Percentiles rank a stretch among this genome's conserved stretches.
phyloP scores from a whole-genome alignment of 805 yeast species.

The Kluyveromyces dobzhanskii region DNA sequence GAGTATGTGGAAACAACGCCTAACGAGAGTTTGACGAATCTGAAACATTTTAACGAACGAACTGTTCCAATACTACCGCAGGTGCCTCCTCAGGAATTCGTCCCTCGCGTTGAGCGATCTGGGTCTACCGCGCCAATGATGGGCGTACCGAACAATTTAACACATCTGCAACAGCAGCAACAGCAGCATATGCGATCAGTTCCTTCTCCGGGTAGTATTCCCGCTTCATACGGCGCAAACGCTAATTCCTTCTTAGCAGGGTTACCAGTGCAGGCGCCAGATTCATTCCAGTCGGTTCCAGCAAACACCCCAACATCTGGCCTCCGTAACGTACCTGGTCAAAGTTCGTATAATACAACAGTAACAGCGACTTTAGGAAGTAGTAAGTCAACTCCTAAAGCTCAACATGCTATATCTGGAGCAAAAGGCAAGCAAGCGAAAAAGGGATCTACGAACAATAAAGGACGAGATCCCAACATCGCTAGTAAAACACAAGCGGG shows the following conservation, averaged over 20 bases:
- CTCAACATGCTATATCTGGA: not conserved
- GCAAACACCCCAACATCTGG: not conserved
- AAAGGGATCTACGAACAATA: not conserved
- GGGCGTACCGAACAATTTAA: not conserved
- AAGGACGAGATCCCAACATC: not conserved
- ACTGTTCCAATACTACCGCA: constrained; percentile 16
- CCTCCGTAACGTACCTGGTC: not conserved
- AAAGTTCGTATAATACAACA: not conserved
- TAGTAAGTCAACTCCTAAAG: not conserved
- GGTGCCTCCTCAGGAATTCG: constrained; percentile 4
- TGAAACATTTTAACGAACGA: constrained; percentile 10
- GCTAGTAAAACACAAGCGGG: not conserved
- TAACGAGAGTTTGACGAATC: constrained; percentile 16
- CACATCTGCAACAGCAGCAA: constrained; percentile 4
- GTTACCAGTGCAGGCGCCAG: not conserved
- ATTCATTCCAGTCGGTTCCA: not conserved
- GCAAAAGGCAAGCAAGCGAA: not conserved
- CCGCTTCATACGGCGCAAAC: not conserved
- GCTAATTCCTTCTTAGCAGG: not conserved
- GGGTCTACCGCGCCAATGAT: not conserved
- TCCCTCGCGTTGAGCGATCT: not conserved
- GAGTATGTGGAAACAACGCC: constrained; percentile 34
- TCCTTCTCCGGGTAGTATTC: not conserved
- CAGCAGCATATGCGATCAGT: constrained; percentile 1
- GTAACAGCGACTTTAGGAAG: not conserved